Base-by-base conservation (phyloP, 768 basidiomycete species). In the Crassisporium funariophilum region DNA sequence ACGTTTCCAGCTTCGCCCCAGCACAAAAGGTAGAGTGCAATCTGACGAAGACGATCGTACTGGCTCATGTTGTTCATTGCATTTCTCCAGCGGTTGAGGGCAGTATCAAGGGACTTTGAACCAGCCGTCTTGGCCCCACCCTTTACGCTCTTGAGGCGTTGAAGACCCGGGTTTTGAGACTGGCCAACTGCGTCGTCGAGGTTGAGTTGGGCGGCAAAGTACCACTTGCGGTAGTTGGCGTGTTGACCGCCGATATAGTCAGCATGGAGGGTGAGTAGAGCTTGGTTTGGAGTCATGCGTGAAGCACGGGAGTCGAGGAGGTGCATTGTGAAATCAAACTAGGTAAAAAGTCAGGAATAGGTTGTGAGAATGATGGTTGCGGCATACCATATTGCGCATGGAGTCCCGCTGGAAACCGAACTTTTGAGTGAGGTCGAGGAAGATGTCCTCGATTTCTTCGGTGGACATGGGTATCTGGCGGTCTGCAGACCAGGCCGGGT, bases 11-110 rank as follows among this genome's bases (percentile, higher is more conserved):
- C 97, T 70, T 99, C 97, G 44, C 95, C 97, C 97, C 97, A 99
- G 65, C 94, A 97, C 35, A 99, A 80, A 41, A 99, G 80, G 66
- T 86, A 99, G 33, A 99, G 84, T 2, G 97, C 95, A 52, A 99
- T 83, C 67, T 99, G 97, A 11, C 97, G 87, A 33, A 98, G 80
- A 61, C 95, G 86, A 64, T 99, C 97, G 69, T 99, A 99, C 63
- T 97, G 91, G 68, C 88, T 92, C 97, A 99, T 99, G 72, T 85
- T 93, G 74, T 94, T 89, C 97, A 99, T 99, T 44, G 95, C 97
- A 59, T 90, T 92, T 38, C 95, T 80, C 97, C 97, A 99, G 45
- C 95, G 81, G 63, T 88, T 90, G 58, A 93, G 81, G 13, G 97
- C 97, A 40, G 84, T 88, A 66, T 98, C 94, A 49, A 99, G 86